Percentiles rank a stretch among this genome's conserved stretches.
Conservation (phyloP, 2,329 filamentous ascomycete genomes). For the Calonectria multiphialidica region DNA sequence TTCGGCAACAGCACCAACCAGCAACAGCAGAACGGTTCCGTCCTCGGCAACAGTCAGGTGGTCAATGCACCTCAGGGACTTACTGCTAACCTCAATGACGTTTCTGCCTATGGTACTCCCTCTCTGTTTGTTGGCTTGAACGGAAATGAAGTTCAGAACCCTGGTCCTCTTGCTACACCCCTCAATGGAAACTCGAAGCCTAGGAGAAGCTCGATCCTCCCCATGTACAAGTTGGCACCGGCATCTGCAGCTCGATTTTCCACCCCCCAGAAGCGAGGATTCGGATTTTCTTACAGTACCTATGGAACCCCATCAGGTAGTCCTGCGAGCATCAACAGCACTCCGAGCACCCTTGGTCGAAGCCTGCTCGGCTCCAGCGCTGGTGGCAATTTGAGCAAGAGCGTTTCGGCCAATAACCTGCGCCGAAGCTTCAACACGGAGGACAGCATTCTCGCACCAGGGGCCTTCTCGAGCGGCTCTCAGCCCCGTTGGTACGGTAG, state of each 20-base stretch:
- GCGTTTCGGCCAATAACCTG: conserved; percentile 88
- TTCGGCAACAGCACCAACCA: conserved; percentile 62
- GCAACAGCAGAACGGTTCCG: conserved; percentile 66
- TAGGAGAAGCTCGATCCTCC: conserved; percentile 83
- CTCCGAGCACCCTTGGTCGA: conserved; percentile 75
- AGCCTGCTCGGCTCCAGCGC: conserved; percentile 76
- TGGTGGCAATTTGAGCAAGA: conserved; percentile 83
- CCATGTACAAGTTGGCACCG: conserved; percentile 89
- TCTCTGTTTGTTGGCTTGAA: conserved; percentile 85
- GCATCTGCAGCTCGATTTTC: conserved; percentile 82
- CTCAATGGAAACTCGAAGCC: conserved; percentile 80
- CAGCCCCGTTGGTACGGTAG: conserved; percentile 74
- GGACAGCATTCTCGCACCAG: conserved; percentile 87
- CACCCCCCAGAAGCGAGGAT: conserved; percentile 88
- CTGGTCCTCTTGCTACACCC: conserved; percentile 92
- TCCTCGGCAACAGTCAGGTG: conserved; percentile 68
- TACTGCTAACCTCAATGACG: conserved; percentile 83
- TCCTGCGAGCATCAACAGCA: conserved; percentile 74
- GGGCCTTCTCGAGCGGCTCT: conserved; percentile 81
- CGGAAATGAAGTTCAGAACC: conserved; percentile 73
- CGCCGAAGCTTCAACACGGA: conserved; percentile 85
- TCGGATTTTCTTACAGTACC: conserved; percentile 92
- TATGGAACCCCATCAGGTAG: conserved; percentile 85
- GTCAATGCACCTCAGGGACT: conserved; percentile 72
- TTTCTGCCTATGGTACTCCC: conserved; percentile 90